Conservation (phyloP, 1,284 basidiomycete genomes). For the Meripilus lineatus region DNA sequence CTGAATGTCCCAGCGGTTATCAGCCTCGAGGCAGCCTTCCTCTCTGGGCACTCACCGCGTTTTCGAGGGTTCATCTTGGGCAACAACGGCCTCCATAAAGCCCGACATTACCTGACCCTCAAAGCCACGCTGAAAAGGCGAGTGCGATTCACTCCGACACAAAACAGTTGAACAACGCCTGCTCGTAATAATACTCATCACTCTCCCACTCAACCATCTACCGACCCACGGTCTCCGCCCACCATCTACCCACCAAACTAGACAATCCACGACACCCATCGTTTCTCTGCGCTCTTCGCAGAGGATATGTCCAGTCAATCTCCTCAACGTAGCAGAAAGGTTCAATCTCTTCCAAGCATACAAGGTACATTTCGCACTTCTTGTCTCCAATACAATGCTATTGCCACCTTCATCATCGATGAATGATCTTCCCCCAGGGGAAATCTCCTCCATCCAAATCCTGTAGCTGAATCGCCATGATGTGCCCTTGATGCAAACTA, state of each 20-base stretch:
- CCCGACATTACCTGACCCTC: constrained; percentile 8
- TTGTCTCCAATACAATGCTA: too few relatives aligned
- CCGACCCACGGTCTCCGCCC: constrained; percentile 22
- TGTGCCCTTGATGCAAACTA: constrained; percentile 4
- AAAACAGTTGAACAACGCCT: too few relatives aligned
- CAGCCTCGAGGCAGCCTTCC: constrained; percentile 38
- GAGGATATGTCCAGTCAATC: constrained; percentile 55
- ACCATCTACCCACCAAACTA: constrained; percentile 16
- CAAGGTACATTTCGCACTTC: constrained; percentile 31
- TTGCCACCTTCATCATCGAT: not conserved
- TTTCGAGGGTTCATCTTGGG: too few relatives aligned
- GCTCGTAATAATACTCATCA: constrained; percentile 18
- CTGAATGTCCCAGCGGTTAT: constrained; percentile 24
- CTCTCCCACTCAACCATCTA: constrained; percentile 18
- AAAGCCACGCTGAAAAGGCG: constrained; percentile 37
- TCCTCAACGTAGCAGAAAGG: constrained; percentile 48
- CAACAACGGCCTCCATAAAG: constrained; percentile 13
- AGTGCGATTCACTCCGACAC: too few relatives aligned
- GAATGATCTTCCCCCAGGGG: not conserved
- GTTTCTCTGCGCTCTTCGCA: constrained; percentile 16
- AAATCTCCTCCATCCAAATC: not conserved
- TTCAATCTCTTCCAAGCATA: constrained; percentile 27
- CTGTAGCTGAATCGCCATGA: not conserved
- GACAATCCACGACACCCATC: constrained; percentile 14
- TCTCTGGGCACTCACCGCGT: constrained; percentile 29